A percentile compares a stretch with the other conserved stretches of the same genome.
phyloP scores from a whole-genome alignment of 352 stramenopile species.

The Phytopythium kandeliae region DNA sequence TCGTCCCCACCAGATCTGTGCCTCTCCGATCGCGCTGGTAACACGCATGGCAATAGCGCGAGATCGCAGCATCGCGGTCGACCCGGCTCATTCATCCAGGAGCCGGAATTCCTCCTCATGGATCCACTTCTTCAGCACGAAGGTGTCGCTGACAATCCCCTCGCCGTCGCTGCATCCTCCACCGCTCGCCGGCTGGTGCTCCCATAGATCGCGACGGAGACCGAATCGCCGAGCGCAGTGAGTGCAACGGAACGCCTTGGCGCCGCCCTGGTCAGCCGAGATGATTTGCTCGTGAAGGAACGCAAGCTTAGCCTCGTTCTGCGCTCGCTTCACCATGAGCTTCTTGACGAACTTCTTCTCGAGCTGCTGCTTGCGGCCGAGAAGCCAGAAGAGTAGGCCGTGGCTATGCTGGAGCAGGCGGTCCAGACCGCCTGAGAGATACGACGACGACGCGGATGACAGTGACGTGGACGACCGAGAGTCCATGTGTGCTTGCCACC shows the following conservation, averaged over 20 bases:
- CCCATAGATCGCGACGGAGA: conserved; percentile 22
- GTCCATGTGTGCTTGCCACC: conserved; percentile 16
- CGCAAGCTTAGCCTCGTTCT: conserved; percentile 20
- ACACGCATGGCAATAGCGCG: no score
- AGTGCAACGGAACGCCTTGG: conserved; percentile 15
- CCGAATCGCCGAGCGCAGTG: conserved; percentile 32
- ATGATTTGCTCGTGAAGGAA: conserved; percentile 15
- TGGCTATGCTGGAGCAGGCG: conserved; percentile 33
- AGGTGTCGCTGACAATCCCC: conserved; percentile 28
- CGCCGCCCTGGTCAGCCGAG: conserved; percentile 1
- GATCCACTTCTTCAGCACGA: conserved; percentile 28
- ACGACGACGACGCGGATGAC: conserved; percentile 26
- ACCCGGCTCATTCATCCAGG: conserved; percentile 15
- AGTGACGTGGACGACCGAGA: not conserved
- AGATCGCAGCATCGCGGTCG: no score
- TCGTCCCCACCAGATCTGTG: no score
- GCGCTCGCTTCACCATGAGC: conserved; percentile 23
- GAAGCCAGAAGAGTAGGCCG: conserved; percentile 38
- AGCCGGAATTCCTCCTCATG: conserved; percentile 40
- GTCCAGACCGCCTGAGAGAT: conserved; percentile 25
- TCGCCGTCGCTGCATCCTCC: not conserved
- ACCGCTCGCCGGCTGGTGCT: conserved; percentile 22
- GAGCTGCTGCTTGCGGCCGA: conserved; percentile 35
- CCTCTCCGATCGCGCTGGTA: no score
- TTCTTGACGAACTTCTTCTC: conserved; percentile 52